These are phyloP conservation scores for Boletus speciosus DNA, from an alignment of 768 basidiomycete genomes.

Conservation along the genomic window DNA sequence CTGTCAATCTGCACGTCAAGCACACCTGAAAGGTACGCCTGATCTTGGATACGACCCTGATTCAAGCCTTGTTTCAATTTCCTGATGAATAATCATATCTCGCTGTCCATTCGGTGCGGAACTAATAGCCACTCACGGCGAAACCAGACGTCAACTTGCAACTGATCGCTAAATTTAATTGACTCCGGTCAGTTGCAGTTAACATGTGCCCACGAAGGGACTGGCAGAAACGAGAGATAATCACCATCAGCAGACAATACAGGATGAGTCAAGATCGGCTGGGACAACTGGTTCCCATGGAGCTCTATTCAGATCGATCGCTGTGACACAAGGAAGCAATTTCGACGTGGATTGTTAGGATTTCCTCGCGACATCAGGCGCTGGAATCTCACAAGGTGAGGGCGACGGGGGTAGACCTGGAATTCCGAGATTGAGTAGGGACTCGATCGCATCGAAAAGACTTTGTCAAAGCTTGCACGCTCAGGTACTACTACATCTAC, in stretches of 20 bases:
- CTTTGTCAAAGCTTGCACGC: background rate
- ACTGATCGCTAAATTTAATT: background rate
- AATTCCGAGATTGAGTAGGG: background rate
- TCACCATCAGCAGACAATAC: background rate
- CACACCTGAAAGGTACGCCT: too few relatives aligned
- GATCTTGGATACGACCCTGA: too few relatives aligned
- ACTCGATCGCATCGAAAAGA: background rate
- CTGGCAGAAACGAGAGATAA: background rate
- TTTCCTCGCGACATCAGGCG: background rate
- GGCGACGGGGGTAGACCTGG: background rate
- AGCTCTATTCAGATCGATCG: too few relatives aligned
- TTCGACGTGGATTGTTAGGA: background rate
- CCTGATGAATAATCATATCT: background rate
- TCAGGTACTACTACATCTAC: background rate
- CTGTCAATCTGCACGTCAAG: background rate
- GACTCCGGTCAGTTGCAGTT: background rate
- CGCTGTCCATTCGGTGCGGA: background rate
- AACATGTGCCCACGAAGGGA: background rate
- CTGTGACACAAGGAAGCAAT: background rate
- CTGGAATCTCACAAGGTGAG: background rate
- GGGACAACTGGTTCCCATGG: too few relatives aligned
- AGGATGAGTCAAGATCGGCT: constrained; percentile 2
- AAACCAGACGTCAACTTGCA: constrained; percentile 2
- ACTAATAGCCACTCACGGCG: background rate
- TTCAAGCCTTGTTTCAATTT: background rate